These are phyloP conservation scores for Leptomonas seymouri DNA, from an alignment of 208 protist genomes.

Conservation along the genomic window DNA sequence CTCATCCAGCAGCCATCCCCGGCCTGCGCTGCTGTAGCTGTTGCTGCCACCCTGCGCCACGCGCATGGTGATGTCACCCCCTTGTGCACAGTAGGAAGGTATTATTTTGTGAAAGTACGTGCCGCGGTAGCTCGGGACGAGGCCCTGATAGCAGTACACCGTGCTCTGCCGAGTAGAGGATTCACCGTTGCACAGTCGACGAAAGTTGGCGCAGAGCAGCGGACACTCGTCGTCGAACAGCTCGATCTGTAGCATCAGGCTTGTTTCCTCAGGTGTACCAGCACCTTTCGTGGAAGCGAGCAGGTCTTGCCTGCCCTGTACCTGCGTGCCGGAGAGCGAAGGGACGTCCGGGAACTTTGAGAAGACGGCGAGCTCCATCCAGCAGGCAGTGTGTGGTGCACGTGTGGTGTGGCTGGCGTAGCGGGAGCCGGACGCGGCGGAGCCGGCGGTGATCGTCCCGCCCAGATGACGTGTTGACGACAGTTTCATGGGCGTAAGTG, in stretches of 20 bases:
- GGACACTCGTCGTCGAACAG: slow-evolving; percentile 85
- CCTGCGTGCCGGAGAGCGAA: slow-evolving; percentile 64
- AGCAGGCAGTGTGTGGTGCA: slow-evolving; percentile 48
- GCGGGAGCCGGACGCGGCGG: slow-evolving; percentile 41
- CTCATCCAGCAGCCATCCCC: slow-evolving; percentile 90
- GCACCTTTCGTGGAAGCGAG: slow-evolving; percentile 52
- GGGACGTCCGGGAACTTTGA: slow-evolving; percentile 59
- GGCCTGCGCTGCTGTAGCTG: slow-evolving; percentile 86
- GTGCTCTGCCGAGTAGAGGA: slow-evolving; percentile 40
- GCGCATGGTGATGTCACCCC: slow-evolving; percentile 96
- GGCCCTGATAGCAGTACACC: slow-evolving; percentile 63
- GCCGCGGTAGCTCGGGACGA: slow-evolving; percentile 83
- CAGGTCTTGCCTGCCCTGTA: slow-evolving; percentile 54
- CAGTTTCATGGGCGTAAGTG: slow-evolving; percentile 21
- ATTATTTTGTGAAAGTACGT: slow-evolving; percentile 94
- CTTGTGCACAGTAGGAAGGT: slow-evolving; percentile 89
- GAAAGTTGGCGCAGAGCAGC: slow-evolving; percentile 80
- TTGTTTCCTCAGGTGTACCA: slow-evolving; percentile 28
- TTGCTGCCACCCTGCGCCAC: slow-evolving; percentile 85
- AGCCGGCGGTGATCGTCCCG: slow-evolving; percentile 54
- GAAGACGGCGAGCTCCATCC: slow-evolving; percentile 83
- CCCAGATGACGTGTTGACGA: slow-evolving; percentile 52
- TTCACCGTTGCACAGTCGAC: slow-evolving; percentile 58
- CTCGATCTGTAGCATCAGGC: slow-evolving; percentile 69
- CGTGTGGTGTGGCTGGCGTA: slow-evolving; percentile 68